phyloP scores from a whole-genome alignment of 306 rosid genomes.

The Lablab purpureus region DNA sequence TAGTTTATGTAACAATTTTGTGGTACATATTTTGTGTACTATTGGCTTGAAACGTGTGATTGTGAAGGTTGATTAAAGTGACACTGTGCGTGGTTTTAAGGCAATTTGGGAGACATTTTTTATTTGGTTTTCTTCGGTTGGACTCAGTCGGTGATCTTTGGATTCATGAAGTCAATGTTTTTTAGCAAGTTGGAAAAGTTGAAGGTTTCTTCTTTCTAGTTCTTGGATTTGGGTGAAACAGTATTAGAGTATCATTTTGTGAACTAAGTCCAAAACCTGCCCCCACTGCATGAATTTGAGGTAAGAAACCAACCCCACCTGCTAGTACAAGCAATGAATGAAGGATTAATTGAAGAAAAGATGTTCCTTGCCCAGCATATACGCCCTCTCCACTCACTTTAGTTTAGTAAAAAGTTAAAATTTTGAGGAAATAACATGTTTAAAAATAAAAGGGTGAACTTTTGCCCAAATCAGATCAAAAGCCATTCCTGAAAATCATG shows the following conservation, averaged over 20 bases:
- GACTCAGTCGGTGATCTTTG: conserved; percentile 45
- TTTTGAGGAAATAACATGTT: not conserved
- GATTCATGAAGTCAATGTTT: conserved; percentile 33
- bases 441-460: not conserved
- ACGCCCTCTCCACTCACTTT: not conserved
- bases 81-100: not conserved
- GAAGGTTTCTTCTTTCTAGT: conserved; percentile 16
- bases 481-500: not conserved
- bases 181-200: not conserved
- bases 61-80: not conserved
- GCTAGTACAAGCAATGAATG: not conserved
- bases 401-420: not conserved
- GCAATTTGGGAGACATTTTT: not conserved
- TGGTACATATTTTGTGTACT: not conserved
- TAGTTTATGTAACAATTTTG: not conserved
- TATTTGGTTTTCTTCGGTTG: conserved; percentile 21
- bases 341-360: not conserved
- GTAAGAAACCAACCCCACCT: conserved; percentile 32
- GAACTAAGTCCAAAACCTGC: conserved; percentile 15
- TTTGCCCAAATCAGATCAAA: not conserved
- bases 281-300: not conserved
- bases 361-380: not conserved
- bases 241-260: not conserved
- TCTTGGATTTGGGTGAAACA: not conserved
- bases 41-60: conserved; percentile 30